phyloP scores from a whole-genome alignment of 148 eudicot genomes.

The Mesembryanthemum crystallinum region DNA sequence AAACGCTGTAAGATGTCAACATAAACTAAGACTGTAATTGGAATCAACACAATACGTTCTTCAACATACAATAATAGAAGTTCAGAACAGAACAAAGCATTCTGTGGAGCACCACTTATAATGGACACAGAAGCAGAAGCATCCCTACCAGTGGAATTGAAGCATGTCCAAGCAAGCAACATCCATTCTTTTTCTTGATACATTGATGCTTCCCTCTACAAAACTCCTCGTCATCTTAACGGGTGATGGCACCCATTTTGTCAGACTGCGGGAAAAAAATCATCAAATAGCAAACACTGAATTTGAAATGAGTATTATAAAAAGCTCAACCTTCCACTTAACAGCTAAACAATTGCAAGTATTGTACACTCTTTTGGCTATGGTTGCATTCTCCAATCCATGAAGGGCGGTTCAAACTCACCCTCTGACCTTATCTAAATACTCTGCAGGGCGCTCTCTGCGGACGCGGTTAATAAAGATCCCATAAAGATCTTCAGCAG shows the following conservation, averaged over 20 bases:
- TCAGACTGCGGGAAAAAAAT: conserved; percentile 57
- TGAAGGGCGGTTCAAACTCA: conserved; percentile 34
- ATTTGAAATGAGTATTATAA: no score
- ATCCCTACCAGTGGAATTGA: conserved; percentile 85
- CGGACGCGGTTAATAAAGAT: conserved; percentile 95
- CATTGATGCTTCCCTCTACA: conserved; percentile 69
- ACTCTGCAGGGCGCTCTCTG: conserved; percentile 83
- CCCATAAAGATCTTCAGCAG: conserved; percentile 97
- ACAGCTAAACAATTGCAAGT: no score
- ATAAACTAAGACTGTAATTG: no score
- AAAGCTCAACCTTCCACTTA: neutral
- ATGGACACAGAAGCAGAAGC: conserved; percentile 6
- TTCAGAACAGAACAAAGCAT: no score
- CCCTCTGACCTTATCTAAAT: conserved; percentile 84
- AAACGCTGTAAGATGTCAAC: neutral
- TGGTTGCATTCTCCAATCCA: neutral
- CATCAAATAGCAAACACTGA: no score
- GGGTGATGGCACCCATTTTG: conserved; percentile 98
- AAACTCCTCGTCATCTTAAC: conserved; percentile 88
- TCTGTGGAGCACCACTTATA: neutral
- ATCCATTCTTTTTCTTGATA: conserved; percentile 93
- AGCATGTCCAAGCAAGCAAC: conserved; percentile 94
- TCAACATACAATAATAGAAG: no score
- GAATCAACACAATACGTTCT: no score
- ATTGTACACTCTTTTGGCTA: neutral